Base-by-base conservation (phyloP, 768 basidiomycete species). In the Hericium rajendrae region DNA sequence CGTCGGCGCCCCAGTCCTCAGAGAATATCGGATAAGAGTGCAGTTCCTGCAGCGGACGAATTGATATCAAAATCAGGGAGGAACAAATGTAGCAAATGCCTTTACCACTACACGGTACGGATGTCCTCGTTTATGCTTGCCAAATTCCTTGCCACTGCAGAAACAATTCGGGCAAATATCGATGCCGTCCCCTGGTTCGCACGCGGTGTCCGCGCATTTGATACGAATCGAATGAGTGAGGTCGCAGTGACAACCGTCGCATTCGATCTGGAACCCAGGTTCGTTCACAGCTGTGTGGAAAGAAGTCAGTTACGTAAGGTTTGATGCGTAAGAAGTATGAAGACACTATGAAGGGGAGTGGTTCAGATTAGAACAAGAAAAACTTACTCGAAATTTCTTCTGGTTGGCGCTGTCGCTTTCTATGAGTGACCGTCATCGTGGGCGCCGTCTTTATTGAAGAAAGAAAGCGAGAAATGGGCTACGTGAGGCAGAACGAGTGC, bases 1-100 rank as follows among this genome's bases (percentile, higher is more conserved):
- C 95, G 70, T 98, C 95, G 9, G 94, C 95, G 40, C 94, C 95
- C 97, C 95, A 98, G 69, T 95, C 92, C 56, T 87, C 84, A 8
- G 85, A 79, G 65, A 97, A 95, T 66, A 99, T 97, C 2, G 95
- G 97, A 71, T 94, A 91, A 8, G 95, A 93, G 69, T 97, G 92
- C 65, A 94, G 80, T 74, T 97, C 94, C 94, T 94, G 68, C 11
- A 53, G 16, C 20, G 41, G 9, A 50, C 37, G 32, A 32, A 8
- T 32, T 10, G 32, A 32, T 32, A 32, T 18, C 22, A 22, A 53
- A 15, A 43, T 38, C 37, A 66, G 65, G 61, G 28, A 55, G 57
- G 26, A 53, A 24, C 46, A 10, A 26, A 38, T 32, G 38, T 9
- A 51, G 26, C 38, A 13, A 41, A 54, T 26, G 43, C 10, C 69